phyloP scores from a whole-genome alignment of 306 rosid genomes.

The Inga oerstediana region DNA sequence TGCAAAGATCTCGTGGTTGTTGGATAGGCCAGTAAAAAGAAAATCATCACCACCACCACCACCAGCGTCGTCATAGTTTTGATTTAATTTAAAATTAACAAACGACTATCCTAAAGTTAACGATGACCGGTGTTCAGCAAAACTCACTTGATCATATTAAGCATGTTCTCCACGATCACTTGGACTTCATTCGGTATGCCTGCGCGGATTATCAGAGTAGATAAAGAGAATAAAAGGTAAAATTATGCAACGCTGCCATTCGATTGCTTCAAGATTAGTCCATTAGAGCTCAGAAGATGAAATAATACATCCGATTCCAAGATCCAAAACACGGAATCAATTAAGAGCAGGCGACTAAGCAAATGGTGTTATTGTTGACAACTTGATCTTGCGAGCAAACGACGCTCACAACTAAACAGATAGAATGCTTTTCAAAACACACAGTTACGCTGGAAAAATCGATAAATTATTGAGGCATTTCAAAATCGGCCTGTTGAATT shows the following conservation, averaged over 20 bases:
- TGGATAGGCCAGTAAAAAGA: neutral
- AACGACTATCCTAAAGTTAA: neutral
- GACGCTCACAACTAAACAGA: neutral
- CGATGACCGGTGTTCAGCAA: neutral
- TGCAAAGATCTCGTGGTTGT: neutral
- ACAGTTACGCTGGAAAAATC: neutral
- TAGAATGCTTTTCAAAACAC: neutral
- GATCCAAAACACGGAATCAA: neutral
- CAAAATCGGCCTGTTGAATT: neutral
- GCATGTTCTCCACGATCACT: slow-evolving; percentile 11
- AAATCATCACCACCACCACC: neutral
- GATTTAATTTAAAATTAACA: neutral
- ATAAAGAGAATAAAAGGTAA: neutral
- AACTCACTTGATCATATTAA: slow-evolving; percentile 3
- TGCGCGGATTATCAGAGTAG: neutral
- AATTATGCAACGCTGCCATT: neutral
- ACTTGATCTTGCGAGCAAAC: neutral
- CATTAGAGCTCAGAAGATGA: neutral
- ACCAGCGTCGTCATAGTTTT: neutral
- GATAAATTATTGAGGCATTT: neutral
- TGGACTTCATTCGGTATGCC: slow-evolving; percentile 4
- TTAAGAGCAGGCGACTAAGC: neutral
- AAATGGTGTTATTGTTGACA: neutral
- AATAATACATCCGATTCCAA: neutral
- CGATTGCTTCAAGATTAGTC: neutral